phyloP scores from a whole-genome alignment of 1,284 basidiomycete species.

The Ceratobasidium sp. region DNA sequence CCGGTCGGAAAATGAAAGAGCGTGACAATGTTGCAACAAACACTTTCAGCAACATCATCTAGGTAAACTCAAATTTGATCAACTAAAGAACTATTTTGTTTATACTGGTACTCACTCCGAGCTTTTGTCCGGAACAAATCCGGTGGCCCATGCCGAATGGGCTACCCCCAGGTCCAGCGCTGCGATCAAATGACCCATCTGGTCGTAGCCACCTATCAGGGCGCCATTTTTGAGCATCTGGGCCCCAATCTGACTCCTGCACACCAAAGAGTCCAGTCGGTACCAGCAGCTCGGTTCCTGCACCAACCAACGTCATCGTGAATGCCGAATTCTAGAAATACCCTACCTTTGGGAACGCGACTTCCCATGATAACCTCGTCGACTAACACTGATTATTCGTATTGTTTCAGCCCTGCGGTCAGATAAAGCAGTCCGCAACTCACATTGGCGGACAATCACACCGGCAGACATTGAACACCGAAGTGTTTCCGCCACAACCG shows the following conservation, averaged over 20 bases:
- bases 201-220: conserved; percentile 21
- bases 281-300: conserved; percentile 8
- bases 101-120: conserved; percentile 11
- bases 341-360: conserved; percentile 14
- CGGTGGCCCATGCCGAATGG: conserved; percentile 37
- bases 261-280: conserved; percentile 1
- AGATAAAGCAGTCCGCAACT: not conserved
- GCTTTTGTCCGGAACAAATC: conserved; percentile 14
- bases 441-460: not conserved
- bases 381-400: not conserved
- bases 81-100: not conserved
- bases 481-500: conserved; percentile 25
- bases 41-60: conserved; percentile 6
- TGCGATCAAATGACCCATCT: conserved; percentile 16
- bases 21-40: conserved; percentile 16
- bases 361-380: conserved; percentile 29
- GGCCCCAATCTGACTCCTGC: conserved; percentile 12
- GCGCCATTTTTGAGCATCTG: conserved; percentile 18
- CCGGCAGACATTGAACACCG: not conserved
- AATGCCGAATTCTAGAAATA: not conserved
- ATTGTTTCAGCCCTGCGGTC: not conserved
- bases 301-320: too few relatives aligned
- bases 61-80: not conserved
- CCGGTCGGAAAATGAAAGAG: conserved; percentile 28
- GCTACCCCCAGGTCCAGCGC: conserved; percentile 3